phyloP scores from a whole-genome alignment of 2,329 filamentous ascomycete genomes.

The Lecanicillium sp. region DNA sequence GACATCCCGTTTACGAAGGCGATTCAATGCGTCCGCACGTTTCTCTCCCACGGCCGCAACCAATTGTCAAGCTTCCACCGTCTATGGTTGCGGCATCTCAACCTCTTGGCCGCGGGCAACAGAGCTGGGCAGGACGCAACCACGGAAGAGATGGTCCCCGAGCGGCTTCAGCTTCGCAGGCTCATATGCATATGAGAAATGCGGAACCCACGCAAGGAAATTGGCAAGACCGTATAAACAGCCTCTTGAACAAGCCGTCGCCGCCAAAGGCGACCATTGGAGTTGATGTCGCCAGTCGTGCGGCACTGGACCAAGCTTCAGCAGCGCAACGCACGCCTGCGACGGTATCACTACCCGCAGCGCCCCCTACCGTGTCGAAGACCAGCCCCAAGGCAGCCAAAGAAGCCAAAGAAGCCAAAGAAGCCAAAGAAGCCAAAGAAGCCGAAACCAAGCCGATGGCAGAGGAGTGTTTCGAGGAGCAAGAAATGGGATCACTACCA shows the following conservation, averaged over 20 bases:
- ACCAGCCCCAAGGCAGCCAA: conserved; percentile 9
- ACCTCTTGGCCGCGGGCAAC: too few species aligned
- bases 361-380: conserved; percentile 7
- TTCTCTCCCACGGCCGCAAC: conserved; percentile 59
- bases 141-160: too few species aligned
- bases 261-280: conserved; percentile 47
- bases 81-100: conserved; percentile 13
- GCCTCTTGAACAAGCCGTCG: conserved; percentile 61
- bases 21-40: conserved; percentile 59
- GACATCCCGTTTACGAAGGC: conserved; percentile 66
- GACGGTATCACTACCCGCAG: conserved; percentile 60
- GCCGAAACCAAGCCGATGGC: conserved; percentile 57
- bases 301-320: conserved; percentile 49
- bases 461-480: conserved; percentile 74
- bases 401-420: conserved; percentile 6
- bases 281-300: conserved; percentile 61
- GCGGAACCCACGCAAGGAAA: conserved; percentile 33
- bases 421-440: not conserved
- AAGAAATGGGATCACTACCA: conserved; percentile 72
- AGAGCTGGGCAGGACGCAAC: too few species aligned
- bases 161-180: not conserved
- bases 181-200: conserved; percentile 8
- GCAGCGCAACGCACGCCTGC: conserved; percentile 38
- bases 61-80: conserved; percentile 76
- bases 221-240: conserved; percentile 84